phyloP scores from a whole-genome alignment of 495 filamentous ascomycete species.

The Clavariopsis aquatica region DNA sequence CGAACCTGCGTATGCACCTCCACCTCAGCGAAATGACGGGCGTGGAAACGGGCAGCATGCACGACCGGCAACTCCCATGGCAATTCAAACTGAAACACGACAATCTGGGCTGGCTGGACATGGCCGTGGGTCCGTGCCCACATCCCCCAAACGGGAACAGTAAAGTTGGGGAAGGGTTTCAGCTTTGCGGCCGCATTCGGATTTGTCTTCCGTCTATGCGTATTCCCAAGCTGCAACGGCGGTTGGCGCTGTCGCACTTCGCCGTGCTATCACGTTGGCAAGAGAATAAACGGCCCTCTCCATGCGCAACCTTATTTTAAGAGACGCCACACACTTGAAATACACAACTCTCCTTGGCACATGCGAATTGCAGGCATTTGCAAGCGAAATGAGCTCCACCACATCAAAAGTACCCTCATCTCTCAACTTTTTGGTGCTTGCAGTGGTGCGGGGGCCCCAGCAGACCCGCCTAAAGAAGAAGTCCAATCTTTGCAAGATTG shows the following conservation, averaged over 20 bases:
- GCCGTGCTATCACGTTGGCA: too few species aligned
- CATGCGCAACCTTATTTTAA: slow-evolving; percentile 24
- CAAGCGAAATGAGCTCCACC: slow-evolving; percentile 41
- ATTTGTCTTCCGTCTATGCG: not conserved
- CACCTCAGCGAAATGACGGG: slow-evolving; percentile 28
- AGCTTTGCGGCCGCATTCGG: slow-evolving; percentile 18
- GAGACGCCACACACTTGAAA: slow-evolving; percentile 24
- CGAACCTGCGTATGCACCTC: slow-evolving; percentile 11
- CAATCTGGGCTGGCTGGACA: slow-evolving; percentile 33
- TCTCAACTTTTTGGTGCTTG: slow-evolving; percentile 1
- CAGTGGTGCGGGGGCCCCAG: slow-evolving; percentile 7
- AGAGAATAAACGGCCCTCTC: not conserved
- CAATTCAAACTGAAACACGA: slow-evolving; percentile 38
- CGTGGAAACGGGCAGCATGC: slow-evolving; percentile 28
- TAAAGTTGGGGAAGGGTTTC: slow-evolving; percentile 27
- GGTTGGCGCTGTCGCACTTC: not conserved
- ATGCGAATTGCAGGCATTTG: slow-evolving; percentile 14
- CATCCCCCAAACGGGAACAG: slow-evolving; percentile 39
- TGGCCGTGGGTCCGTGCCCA: slow-evolving; percentile 30
- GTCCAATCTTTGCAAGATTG: slow-evolving; percentile 32
- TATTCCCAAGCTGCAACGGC: slow-evolving; percentile 5
- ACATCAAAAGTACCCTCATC: slow-evolving; percentile 29
- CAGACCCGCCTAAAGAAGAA: slow-evolving; percentile 3
- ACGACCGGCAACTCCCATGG: slow-evolving; percentile 32
- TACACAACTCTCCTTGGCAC: not conserved